Evolutionary conservation across 805 yeast genomes (phyloP), one percentile per base, ranked within the genome.

Genomic region (Candida dendrica): DNA sequence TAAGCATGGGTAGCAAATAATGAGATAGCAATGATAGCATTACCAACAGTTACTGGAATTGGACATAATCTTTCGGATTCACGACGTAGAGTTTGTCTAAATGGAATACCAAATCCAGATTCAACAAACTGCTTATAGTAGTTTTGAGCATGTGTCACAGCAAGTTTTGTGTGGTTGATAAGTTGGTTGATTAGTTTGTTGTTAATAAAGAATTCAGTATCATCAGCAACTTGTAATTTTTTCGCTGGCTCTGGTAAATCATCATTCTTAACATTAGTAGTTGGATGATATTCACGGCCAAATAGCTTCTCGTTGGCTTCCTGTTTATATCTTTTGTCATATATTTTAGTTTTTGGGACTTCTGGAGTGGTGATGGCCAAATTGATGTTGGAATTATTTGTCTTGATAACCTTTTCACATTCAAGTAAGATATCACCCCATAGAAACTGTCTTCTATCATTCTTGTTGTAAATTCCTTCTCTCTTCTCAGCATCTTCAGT

Each of bases 351-450:
- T 26, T 36, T 44, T 67, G 49, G 48, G 15, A 41, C 22, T 30
- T 45, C 36, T 30, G 42, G 20, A 37, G 15, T n/a, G 22, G 40
- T 11, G n/a, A 53, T 19, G 8, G 44, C 36, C 3, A 29, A 26
- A 33, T 65, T 65, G 11, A 75, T 62, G 30, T 69, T 59, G 7
- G 67, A 60, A 32, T 75, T 70, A 5, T 75, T 68, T 37, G 66
- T 72, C 19, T 71, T 70, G 39, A 84, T 72, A 6, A 78, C 72
- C 40, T 68, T 59, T 8, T 79, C 61, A 53, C 87, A 78, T 51
- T 81, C 86, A 39, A 73, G 75, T 36, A 82, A 60, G 3, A 84
- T 69, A 5, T 74, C 65, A 0, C 74, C 66, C 90, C 90, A 83
- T 7, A 69, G 54, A 46, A 64, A 68, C 2, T 70, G 66, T 41